Evolutionary conservation across 176 grass and related monocot species (phyloP).

Genomic region (Coix lacrymajobi): DNA sequence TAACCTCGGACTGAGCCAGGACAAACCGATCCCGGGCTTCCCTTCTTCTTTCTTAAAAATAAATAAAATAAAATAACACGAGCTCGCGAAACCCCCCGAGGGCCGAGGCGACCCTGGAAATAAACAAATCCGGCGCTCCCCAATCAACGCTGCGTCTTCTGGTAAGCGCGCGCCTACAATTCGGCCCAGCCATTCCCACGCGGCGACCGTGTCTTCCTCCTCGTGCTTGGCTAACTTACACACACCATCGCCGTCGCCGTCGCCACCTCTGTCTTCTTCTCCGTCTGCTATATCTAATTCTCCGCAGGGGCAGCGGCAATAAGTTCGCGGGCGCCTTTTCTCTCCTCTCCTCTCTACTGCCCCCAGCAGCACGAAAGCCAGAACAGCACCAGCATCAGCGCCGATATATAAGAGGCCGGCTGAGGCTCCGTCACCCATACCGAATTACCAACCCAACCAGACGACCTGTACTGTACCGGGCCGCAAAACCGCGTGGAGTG

Average conservation of each 20-base stretch:
- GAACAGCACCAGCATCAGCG: background rate
- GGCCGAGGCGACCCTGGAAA: background rate
- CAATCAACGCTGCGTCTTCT: constrained; percentile 3
- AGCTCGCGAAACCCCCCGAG: background rate
- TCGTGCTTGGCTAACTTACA: background rate
- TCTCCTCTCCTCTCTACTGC: background rate
- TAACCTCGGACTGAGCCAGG: constrained; percentile 9
- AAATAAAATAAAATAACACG: constrained; percentile 20
- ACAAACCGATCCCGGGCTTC: background rate
- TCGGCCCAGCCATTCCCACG: constrained; percentile 22
- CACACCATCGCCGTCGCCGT: background rate
- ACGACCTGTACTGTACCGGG: constrained; percentile 14
- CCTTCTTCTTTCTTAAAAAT: too few relatives aligned
- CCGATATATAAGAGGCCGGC: constrained; percentile 26
- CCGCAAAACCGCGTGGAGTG: constrained; percentile 43
- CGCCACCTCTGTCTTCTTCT: background rate
- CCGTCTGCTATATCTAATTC: background rate
- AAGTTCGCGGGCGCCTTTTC: background rate
- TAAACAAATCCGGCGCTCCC: background rate
- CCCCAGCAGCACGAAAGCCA: background rate
- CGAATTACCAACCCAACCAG: constrained; percentile 18
- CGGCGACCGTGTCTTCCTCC: constrained; percentile 31
- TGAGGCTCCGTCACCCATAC: background rate
- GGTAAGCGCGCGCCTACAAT: constrained; percentile 42
- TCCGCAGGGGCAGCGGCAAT: background rate